Base-by-base conservation (phyloP, 108 stramenopile genomes). In the Stephanodiscus triporus region DNA sequence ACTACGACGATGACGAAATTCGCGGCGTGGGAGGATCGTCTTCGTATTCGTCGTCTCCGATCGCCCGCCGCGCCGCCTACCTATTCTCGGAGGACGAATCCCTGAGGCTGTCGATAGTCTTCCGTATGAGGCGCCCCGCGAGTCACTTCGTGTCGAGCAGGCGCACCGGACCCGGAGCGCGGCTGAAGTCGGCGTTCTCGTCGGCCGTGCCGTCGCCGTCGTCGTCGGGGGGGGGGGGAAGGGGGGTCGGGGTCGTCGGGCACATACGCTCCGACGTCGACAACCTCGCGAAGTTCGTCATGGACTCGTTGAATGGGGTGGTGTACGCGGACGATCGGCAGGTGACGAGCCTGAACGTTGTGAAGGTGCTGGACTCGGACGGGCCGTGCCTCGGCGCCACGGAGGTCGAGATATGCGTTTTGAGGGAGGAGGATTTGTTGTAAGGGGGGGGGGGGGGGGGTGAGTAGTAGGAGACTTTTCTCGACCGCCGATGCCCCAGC, bases 251-350 rank as follows among this genome's bases (percentile, higher is more conserved):
- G 49, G 49, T 51, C 80, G 10, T 32, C 48, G 14, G 66, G 68
- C 10, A 59, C 36, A 80, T 63, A 19, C 76, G 90, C 17, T 78
- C 82, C 23, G 94, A 95, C 78, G 83, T 95, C 17, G 95, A 95
- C 53, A 95, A 93, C 73, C 56, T 93, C 23, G 76, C 86, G 64
- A 95, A 93, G 76, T 95, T 95, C 75, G 89, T 95, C 19, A 56
- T 95, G 72, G 95, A 93, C 67, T 89, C 88, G 2, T 73, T 93
- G 82, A 92, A 95, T 67, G 87, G 71, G 30, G 23, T 93, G 4
- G 45, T 93, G 11, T 95, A 89, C 61, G 84, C 68, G 1, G 92
- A 95, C 67, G 94, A 95, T 70, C 63, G 77, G n/a, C 95, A 95
- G 73, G 77, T 95, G 4, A 73, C 80, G 17, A 83, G 84, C 36